Evolutionary conservation across 805 yeast genomes (phyloP).

Genomic region (Saccharomycodes ludwigii): DNA sequence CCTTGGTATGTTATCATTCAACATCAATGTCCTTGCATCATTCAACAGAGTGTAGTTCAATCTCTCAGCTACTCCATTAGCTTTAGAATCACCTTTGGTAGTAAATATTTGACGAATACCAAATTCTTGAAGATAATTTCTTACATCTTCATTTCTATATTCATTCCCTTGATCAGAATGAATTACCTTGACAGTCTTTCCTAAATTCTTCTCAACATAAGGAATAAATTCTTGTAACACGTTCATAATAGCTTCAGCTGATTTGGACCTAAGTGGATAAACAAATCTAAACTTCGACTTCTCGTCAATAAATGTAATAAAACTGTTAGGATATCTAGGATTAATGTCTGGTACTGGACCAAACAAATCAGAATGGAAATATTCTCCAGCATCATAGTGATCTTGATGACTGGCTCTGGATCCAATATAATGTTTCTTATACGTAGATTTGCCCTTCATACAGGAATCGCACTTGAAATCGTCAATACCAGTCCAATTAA

Average conservation of each 20-base stretch:
- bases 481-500: conserved; percentile 13
- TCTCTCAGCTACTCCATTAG: conserved; percentile 10
- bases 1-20: conserved; percentile 4
- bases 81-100: conserved; percentile 6
- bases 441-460: conserved; percentile 56
- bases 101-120: conserved; percentile 8
- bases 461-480: conserved; percentile 65
- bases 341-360: too few species aligned
- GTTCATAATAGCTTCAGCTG: conserved; percentile 3
- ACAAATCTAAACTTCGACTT: conserved; percentile 7
- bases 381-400: too few species aligned
- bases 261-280: conserved; percentile 2
- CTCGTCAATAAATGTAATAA: conserved; percentile 10
- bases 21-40: conserved; percentile 9
- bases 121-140: too few species aligned
- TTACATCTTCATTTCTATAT: too few species aligned
- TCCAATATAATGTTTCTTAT: conserved; percentile 49
- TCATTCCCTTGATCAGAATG: too few species aligned
- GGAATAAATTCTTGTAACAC: too few species aligned
- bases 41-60: conserved; percentile 7
- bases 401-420: conserved; percentile 61
- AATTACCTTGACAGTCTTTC: too few species aligned
- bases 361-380: too few species aligned
- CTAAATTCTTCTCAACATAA: too few species aligned
- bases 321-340: conserved; percentile 5